Percentiles rank a stretch among this genome's conserved stretches.
These are phyloP conservation scores for Tolypocladium capitatum DNA, from an alignment of 2,329 filamentous ascomycete genomes.

Conservation along the genomic window DNA sequence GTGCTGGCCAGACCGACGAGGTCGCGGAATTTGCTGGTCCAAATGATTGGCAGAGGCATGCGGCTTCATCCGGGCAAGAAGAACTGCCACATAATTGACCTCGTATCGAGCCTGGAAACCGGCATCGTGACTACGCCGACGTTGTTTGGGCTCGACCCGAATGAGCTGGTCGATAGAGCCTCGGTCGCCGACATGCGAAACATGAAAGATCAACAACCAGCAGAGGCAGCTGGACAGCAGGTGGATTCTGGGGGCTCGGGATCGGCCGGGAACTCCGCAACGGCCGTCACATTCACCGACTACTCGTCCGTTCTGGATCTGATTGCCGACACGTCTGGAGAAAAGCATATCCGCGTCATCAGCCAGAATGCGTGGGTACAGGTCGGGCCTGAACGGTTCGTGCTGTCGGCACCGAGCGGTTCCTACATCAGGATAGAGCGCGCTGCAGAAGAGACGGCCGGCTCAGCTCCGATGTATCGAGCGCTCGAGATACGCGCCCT, in stretches of 20 bases:
- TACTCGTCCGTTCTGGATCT: constrained; percentile 89
- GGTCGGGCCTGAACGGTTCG: constrained; percentile 54
- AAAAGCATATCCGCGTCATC: constrained; percentile 63
- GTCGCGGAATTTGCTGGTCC: constrained; percentile 84
- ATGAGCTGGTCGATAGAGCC: constrained; percentile 57
- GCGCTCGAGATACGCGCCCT: constrained; percentile 36
- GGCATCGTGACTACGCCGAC: constrained; percentile 87
- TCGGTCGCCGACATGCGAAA: constrained; percentile 47
- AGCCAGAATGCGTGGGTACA: constrained; percentile 76
- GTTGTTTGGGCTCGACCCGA: constrained; percentile 80
- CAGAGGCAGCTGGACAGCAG: constrained; percentile 19
- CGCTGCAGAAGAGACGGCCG: constrained; percentile 6
- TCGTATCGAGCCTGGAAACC: constrained; percentile 73
- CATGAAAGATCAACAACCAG: constrained; percentile 35
- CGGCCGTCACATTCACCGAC: constrained; percentile 65
- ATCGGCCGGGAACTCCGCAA: constrained; percentile 8
- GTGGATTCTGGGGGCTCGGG: constrained; percentile 2
- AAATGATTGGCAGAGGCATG: constrained; percentile 96
- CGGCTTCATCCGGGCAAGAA: constrained; percentile 66
- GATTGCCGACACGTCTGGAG: constrained; percentile 66
- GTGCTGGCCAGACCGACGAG: constrained; percentile 77
- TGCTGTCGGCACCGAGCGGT: constrained; percentile 53
- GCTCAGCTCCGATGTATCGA: constrained; percentile 19
- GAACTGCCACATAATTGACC: constrained; percentile 90
- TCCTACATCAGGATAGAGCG: constrained; percentile 45